These are phyloP conservation scores for Strobilomyces dryophilus DNA, from an alignment of 768 basidiomycete species.

Conservation along the genomic window DNA sequence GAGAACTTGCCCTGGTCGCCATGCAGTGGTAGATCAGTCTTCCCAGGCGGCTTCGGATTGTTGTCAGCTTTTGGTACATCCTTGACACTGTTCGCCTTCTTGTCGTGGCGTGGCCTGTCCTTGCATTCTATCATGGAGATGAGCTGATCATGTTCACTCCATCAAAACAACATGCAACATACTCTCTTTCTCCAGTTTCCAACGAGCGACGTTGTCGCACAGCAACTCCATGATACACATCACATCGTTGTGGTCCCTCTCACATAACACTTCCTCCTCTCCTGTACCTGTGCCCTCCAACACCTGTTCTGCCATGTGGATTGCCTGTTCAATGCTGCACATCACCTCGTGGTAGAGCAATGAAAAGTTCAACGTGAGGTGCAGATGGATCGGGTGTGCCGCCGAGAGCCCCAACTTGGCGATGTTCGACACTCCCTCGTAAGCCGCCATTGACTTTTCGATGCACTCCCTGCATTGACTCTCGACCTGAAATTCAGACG, in stretches of 20 bases:
- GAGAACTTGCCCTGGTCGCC: neutral
- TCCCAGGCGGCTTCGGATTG: neutral
- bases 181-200: neutral
- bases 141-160: neutral
- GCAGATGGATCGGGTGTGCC: too few species aligned
- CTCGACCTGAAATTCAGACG: neutral
- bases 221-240: neutral
- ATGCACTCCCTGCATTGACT: neutral
- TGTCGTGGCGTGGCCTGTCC: neutral
- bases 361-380: neutral
- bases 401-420: too few species aligned
- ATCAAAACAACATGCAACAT: neutral
- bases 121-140: neutral
- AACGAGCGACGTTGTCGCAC: neutral
- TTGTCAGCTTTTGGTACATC: neutral
- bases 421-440: too few species aligned
- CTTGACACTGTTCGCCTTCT: neutral
- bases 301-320: neutral
- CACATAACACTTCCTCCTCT: neutral
- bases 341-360: neutral
- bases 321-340: neutral
- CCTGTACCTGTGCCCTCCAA: neutral
- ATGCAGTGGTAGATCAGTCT: neutral
- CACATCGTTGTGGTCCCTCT: neutral
- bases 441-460: too few species aligned